Evolutionary conservation across 2,329 filamentous ascomycete species (phyloP).

Genomic region (Ascochyta koolunga): DNA sequence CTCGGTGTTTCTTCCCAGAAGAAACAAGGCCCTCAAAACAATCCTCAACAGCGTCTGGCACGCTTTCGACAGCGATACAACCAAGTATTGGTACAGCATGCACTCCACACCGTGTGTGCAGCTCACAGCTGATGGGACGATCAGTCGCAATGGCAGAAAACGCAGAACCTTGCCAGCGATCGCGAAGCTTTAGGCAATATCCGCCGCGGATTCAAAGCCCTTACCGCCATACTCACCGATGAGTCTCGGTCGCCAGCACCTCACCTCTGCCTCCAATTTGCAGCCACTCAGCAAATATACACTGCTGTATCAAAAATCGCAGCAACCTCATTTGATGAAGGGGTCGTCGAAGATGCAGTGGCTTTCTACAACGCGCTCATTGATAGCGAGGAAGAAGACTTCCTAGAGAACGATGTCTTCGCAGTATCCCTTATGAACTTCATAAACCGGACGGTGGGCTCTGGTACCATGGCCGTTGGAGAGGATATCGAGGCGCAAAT

Average conservation of each 20-base stretch:
- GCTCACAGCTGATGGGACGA: conserved; percentile 17
- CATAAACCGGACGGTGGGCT: conserved; percentile 76
- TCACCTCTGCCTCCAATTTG: conserved; percentile 89
- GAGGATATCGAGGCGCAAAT: conserved; percentile 85
- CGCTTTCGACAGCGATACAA: conserved; percentile 68
- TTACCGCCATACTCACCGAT: conserved; percentile 77
- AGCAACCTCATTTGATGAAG: conserved; percentile 80
- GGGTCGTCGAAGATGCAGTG: conserved; percentile 83
- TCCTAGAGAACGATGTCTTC: conserved; percentile 85
- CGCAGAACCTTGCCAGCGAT: conserved; percentile 58
- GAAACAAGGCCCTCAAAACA: conserved; percentile 57
- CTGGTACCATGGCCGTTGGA: conserved; percentile 74
- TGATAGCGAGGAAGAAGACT: conserved; percentile 95
- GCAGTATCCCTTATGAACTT: conserved; percentile 87
- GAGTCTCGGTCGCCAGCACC: conserved; percentile 87
- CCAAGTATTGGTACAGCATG: conserved; percentile 56
- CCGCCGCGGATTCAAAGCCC: conserved; percentile 60
- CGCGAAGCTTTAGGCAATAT: conserved; percentile 58
- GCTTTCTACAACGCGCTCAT: conserved; percentile 89
- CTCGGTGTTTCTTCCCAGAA: conserved; percentile 62
- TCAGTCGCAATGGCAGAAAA: conserved; percentile 67
- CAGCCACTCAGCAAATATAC: conserved; percentile 85
- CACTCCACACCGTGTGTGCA: not conserved
- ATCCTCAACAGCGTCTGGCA: conserved; percentile 65
- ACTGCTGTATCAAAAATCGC: conserved; percentile 89